phyloP scores from a whole-genome alignment of 2,329 filamentous ascomycete species.

The Alternaria panax region DNA sequence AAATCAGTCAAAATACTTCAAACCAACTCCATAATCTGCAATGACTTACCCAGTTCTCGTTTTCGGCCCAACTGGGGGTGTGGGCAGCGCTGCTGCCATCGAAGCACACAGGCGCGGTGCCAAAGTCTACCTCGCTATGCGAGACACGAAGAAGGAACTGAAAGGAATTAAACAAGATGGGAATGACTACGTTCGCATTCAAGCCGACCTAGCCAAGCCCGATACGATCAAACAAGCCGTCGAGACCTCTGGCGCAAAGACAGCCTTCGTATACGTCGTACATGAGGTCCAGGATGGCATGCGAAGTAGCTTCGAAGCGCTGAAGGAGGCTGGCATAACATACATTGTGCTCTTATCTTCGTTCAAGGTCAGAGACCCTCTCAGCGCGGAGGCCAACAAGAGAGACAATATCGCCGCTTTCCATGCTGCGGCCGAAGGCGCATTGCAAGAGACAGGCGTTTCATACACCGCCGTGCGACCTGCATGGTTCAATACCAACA shows the following conservation, averaged over 20 bases:
- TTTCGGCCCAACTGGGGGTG: constrained; percentile 60
- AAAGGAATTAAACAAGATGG: constrained; percentile 45
- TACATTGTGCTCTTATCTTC: constrained; percentile 55
- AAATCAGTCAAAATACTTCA: background rate
- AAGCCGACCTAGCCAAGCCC: constrained; percentile 57
- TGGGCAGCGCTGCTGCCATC: constrained; percentile 53
- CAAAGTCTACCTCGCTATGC: constrained; percentile 59
- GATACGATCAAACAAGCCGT: constrained; percentile 53
- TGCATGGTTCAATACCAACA: constrained; percentile 56
- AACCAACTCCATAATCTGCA: background rate
- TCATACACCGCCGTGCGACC: constrained; percentile 54
- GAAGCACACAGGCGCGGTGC: constrained; percentile 52
- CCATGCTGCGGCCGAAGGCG: constrained; percentile 57
- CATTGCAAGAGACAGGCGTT: constrained; percentile 53
- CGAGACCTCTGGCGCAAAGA: constrained; percentile 52
- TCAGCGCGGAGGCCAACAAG: constrained; percentile 1
- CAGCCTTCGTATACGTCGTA: constrained; percentile 59
- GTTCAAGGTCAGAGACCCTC: constrained; percentile 12
- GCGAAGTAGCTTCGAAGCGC: constrained; percentile 51
- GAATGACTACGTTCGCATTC: constrained; percentile 46
- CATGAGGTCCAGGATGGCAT: constrained; percentile 50
- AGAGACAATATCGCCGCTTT: constrained; percentile 5
- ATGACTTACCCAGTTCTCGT: constrained; percentile 43
- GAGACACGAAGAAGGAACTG: constrained; percentile 55
- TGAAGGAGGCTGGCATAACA: constrained; percentile 56